Conservation (phyloP, 2,329 filamentous ascomycete genomes). For the Bipolaris sorokiniana region DNA sequence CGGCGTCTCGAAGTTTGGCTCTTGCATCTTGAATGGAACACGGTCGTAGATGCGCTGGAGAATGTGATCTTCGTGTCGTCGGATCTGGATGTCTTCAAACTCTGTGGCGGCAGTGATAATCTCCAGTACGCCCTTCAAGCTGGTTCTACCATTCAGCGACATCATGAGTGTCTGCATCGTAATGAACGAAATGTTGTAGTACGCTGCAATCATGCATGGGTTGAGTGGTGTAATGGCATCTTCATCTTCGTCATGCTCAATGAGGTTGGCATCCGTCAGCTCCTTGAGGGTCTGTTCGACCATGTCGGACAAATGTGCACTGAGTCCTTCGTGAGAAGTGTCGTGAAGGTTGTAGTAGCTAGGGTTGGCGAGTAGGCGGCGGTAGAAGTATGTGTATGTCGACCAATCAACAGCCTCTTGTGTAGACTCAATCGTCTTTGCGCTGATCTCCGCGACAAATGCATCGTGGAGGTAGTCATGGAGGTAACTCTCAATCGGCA, state of each 20-base stretch:
- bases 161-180: conserved; percentile 99
- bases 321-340: conserved; percentile 90
- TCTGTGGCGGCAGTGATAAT: conserved; percentile 97
- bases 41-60: conserved; percentile 93
- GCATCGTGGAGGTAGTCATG: conserved; percentile 92
- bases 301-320: conserved; percentile 89
- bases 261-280: conserved; percentile 88
- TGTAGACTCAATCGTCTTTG: conserved; percentile 91
- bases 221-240: conserved; percentile 89
- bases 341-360: conserved; percentile 93
- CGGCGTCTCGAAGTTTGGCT: conserved; percentile 85
- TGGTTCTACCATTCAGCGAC: conserved; percentile 85
- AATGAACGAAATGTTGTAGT: conserved; percentile 99
- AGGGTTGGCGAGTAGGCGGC: conserved; percentile 89
- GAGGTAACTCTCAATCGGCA: conserved; percentile 93
- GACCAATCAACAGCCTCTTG: conserved; percentile 99
- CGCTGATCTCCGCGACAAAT: conserved; percentile 96
- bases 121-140: conserved; percentile 95
- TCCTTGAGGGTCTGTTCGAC: conserved; percentile 93
- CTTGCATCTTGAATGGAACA: conserved; percentile 91
- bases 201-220: conserved; percentile 95
- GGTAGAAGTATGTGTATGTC: conserved; percentile 98
- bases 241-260: conserved; percentile 89
- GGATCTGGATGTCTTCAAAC: conserved; percentile 93
- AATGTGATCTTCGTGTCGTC: conserved; percentile 87